Evolutionary conservation across 495 filamentous ascomycete species (phyloP).

Genomic region (Penicillium robsamsonii): DNA sequence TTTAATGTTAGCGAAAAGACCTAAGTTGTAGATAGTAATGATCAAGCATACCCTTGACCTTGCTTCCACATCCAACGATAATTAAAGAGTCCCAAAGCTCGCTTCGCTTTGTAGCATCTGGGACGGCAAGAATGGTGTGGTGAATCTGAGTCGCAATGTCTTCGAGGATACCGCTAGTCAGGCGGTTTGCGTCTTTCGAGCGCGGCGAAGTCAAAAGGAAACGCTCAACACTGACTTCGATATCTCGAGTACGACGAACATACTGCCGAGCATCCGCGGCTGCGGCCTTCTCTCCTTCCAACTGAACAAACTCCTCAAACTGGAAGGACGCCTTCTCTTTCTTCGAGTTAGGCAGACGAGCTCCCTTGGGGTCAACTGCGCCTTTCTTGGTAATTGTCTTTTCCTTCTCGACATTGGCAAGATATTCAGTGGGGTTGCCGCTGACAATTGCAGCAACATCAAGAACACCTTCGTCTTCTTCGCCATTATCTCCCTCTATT

Average conservation of each 20-base stretch:
- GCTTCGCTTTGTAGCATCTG: slow-evolving; percentile 73
- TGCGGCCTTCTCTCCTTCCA: slow-evolving; percentile 43
- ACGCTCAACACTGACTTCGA: slow-evolving; percentile 84
- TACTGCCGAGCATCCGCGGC: slow-evolving; percentile 30
- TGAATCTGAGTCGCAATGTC: slow-evolving; percentile 80
- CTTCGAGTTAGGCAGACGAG: slow-evolving; percentile 79
- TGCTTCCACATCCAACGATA: slow-evolving; percentile 84
- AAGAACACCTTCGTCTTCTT: slow-evolving; percentile 77
- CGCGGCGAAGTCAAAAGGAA: slow-evolving; percentile 68
- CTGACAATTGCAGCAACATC: slow-evolving; percentile 95
- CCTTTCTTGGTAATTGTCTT: slow-evolving; percentile 69
- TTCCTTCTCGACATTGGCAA: slow-evolving; percentile 88
- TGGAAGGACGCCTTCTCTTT: slow-evolving; percentile 73
- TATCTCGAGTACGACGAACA: slow-evolving; percentile 57
- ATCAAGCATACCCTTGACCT: slow-evolving; percentile 62
- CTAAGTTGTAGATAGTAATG: neutral
- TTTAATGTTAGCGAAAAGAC: slow-evolving; percentile 8
- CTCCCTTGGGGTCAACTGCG: slow-evolving; percentile 48
- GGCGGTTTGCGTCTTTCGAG: slow-evolving; percentile 28
- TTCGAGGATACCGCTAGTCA: slow-evolving; percentile 67
- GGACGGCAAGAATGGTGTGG: slow-evolving; percentile 71
- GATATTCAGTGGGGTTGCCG: slow-evolving; percentile 87
- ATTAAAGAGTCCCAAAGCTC: slow-evolving; percentile 88
- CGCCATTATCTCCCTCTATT: slow-evolving; percentile 39
- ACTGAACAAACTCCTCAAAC: slow-evolving; percentile 71